Percentiles rank a stretch among this genome's conserved stretches.
phyloP scores from a whole-genome alignment of 2,329 filamentous ascomycete species.

The Monosporascus sp. region DNA sequence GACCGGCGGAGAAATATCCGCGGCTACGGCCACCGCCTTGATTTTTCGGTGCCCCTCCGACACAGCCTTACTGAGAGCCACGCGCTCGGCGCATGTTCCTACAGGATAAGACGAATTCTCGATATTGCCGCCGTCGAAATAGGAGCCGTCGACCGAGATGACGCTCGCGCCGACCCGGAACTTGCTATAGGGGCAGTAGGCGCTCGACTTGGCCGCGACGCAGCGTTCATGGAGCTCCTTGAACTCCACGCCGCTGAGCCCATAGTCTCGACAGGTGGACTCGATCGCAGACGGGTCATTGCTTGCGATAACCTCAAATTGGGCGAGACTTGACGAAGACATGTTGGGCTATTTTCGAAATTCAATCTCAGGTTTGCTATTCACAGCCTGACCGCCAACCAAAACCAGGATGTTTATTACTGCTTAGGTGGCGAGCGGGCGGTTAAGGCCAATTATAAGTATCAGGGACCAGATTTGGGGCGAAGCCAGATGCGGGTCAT shows the following conservation, averaged over 20 bases:
- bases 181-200: slow-evolving; percentile 90
- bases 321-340: neutral
- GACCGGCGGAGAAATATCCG: slow-evolving; percentile 65
- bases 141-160: slow-evolving; percentile 49
- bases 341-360: no score
- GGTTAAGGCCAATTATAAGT: no score
- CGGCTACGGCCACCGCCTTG: slow-evolving; percentile 79
- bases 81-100: slow-evolving; percentile 90
- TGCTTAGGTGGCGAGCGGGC: no score
- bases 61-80: slow-evolving; percentile 79
- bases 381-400: no score
- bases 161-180: slow-evolving; percentile 87
- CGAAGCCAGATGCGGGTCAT: no score
- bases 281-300: slow-evolving; percentile 15
- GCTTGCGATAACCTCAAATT: neutral
- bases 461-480: no score
- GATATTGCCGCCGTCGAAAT: slow-evolving; percentile 76
- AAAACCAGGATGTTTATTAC: no score
- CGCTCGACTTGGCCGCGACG: slow-evolving; percentile 66
- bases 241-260: slow-evolving; percentile 61
- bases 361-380: no score
- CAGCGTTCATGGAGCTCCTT: slow-evolving; percentile 56
- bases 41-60: slow-evolving; percentile 54
- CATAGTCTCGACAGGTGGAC: slow-evolving; percentile 33
- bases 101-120: slow-evolving; percentile 94